phyloP scores from a whole-genome alignment of 1,284 basidiomycete species.

The Sporisorium iseilematis-ciliati region DNA sequence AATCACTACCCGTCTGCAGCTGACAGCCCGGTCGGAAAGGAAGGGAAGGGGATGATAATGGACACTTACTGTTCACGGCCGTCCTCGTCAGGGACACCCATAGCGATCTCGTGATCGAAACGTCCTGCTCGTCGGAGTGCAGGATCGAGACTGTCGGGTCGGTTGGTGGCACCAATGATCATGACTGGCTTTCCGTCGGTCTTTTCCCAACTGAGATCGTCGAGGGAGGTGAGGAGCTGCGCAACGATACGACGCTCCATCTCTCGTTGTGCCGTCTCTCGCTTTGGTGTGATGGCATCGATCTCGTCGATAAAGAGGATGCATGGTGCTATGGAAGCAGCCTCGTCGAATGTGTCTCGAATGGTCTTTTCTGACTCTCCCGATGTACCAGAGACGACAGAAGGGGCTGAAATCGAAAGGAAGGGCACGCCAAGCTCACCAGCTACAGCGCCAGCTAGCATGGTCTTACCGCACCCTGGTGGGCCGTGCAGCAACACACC shows the following conservation, averaged over 20 bases:
- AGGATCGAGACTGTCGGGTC: slow-evolving; percentile 92
- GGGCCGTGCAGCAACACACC: slow-evolving; percentile 96
- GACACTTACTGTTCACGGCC: slow-evolving; percentile 78
- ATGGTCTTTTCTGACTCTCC: slow-evolving; percentile 97
- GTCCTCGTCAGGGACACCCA: slow-evolving; percentile 92
- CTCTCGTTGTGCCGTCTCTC: slow-evolving; percentile 89
- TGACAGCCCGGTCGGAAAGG: neutral
- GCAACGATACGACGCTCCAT: slow-evolving; percentile 98
- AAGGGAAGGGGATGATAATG: neutral
- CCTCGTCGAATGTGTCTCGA: slow-evolving; percentile 87
- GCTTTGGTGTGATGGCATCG: slow-evolving; percentile 95
- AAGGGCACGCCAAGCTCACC: slow-evolving; percentile 85
- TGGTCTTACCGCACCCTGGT: slow-evolving; percentile 91
- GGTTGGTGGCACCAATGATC: slow-evolving; percentile 95
- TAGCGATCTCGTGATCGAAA: slow-evolving; percentile 97
- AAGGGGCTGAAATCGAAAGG: slow-evolving; percentile 91
- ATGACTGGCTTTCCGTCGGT: slow-evolving; percentile 77
- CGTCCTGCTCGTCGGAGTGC: slow-evolving; percentile 91
- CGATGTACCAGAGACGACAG: slow-evolving; percentile 95
- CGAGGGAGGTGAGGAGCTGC: slow-evolving; percentile 96
- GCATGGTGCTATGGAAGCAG: slow-evolving; percentile 63
- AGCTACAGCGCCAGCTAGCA: slow-evolving; percentile 77
- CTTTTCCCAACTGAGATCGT: slow-evolving; percentile 90
- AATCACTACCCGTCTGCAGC: slow-evolving; percentile 13
- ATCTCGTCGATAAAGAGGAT: slow-evolving; percentile 81